phyloP scores from a whole-genome alignment of 108 stramenopile genomes.

The Conticribra guillardii region DNA sequence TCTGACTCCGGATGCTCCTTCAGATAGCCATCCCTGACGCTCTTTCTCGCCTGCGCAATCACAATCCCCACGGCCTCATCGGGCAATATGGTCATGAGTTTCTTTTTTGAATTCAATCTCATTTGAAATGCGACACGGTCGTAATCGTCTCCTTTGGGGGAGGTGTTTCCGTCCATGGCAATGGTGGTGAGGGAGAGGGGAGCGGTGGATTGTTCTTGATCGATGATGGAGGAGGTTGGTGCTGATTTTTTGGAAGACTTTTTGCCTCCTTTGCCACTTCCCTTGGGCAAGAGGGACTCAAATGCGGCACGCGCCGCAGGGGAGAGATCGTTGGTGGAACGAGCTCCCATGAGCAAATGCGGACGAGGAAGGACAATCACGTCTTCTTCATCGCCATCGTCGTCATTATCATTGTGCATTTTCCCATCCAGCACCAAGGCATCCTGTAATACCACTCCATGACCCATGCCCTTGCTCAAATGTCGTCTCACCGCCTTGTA shows the following conservation, averaged over 20 bases:
- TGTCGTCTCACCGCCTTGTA: slow-evolving; percentile 81
- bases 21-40: slow-evolving; percentile 45
- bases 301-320: slow-evolving; percentile 32
- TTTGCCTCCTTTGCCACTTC: slow-evolving; percentile 12
- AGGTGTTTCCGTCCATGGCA: slow-evolving; percentile 65
- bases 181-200: slow-evolving; percentile 66
- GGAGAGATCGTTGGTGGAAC: slow-evolving; percentile 59
- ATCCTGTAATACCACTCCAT: slow-evolving; percentile 50
- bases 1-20: slow-evolving; percentile 22
- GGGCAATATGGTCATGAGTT: slow-evolving; percentile 73
- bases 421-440: slow-evolving; percentile 40
- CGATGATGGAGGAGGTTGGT: slow-evolving; percentile 43
- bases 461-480: slow-evolving; percentile 64
- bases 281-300: background rate
- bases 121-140: slow-evolving; percentile 82
- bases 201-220: slow-evolving; percentile 20
- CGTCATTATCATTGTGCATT: no score
- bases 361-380: slow-evolving; percentile 56
- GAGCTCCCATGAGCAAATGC: slow-evolving; percentile 68
- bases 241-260: background rate
- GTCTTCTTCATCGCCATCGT: slow-evolving; percentile 20
- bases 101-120: slow-evolving; percentile 66
- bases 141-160: slow-evolving; percentile 69
- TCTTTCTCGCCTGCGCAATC: slow-evolving; percentile 60
- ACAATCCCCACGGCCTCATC: slow-evolving; percentile 73